Conservation (phyloP, 768 basidiomycete genomes). For the Podaxis rugospora region DNA sequence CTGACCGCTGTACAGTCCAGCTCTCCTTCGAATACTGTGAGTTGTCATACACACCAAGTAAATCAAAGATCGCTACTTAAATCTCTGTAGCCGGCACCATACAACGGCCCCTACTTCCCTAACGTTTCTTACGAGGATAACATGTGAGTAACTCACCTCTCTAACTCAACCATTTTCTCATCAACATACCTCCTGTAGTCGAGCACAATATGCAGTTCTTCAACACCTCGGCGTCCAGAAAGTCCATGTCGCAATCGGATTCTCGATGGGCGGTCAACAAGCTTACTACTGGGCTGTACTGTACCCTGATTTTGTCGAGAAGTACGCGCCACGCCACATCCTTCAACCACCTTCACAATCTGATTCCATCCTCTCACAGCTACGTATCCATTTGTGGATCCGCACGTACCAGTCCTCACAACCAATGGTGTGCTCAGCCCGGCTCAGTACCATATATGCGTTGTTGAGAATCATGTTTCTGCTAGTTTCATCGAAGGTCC, state of each 20-base stretch:
- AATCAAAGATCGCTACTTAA: not conserved
- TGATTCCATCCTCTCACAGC: constrained; percentile 23
- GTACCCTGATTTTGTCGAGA: constrained; percentile 51
- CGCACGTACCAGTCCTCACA: constrained; percentile 52
- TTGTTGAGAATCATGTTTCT: not conserved
- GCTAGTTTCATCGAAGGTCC: constrained; percentile 55
- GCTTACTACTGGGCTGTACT: constrained; percentile 54
- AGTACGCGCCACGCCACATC: constrained; percentile 19
- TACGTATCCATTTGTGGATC: constrained; percentile 49
- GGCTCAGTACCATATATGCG: not conserved
- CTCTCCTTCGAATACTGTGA: constrained; percentile 58
- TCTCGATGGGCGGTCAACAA: constrained; percentile 62
- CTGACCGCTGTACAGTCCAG: constrained; percentile 37
- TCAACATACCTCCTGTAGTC: constrained; percentile 24
- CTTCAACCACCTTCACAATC: constrained; percentile 19
- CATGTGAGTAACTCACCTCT: constrained; percentile 33
- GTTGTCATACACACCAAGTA: not conserved
- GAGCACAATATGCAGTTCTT: constrained; percentile 51
- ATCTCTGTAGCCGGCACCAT: constrained; percentile 41
- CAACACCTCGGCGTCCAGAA: constrained; percentile 43
- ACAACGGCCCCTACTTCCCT: constrained; percentile 58
- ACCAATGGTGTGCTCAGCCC: constrained; percentile 37
- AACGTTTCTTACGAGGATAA: constrained; percentile 55
- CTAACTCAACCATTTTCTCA: not conserved
- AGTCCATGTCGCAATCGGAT: constrained; percentile 45